phyloP scores from a whole-genome alignment of 2,329 filamentous ascomycete species.

The Botrytis fragariae region DNA sequence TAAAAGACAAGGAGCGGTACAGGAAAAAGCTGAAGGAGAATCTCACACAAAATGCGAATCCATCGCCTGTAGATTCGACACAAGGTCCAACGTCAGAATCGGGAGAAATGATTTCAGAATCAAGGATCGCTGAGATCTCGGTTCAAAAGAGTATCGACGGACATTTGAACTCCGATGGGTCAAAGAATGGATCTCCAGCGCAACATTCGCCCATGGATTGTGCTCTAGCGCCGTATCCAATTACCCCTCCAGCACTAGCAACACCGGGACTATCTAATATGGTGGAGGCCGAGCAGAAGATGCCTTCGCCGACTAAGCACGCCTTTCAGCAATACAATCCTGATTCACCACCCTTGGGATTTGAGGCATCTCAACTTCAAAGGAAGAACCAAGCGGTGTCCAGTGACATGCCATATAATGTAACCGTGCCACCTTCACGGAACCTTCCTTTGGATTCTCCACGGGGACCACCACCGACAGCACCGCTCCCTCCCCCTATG shows the following conservation, averaged over 20 bases:
- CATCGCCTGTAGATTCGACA: constrained; percentile 37
- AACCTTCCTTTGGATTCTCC: constrained; percentile 48
- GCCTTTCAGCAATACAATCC: constrained; percentile 54
- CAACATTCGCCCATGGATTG: constrained; percentile 55
- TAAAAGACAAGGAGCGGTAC: constrained; percentile 95
- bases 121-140: constrained; percentile 17
- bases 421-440: constrained; percentile 55
- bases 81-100: constrained; percentile 33
- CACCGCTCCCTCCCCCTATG: constrained; percentile 33
- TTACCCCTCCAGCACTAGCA: constrained; percentile 58
- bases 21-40: constrained; percentile 84
- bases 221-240: constrained; percentile 60
- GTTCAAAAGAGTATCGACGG: constrained; percentile 27
- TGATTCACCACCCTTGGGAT: constrained; percentile 34
- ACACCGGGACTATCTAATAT: constrained; percentile 40
- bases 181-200: constrained; percentile 37
- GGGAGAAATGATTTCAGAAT: constrained; percentile 32
- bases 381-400: constrained; percentile 47
- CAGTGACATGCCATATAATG: constrained; percentile 49
- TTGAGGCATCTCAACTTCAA: constrained; percentile 43
- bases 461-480: constrained; percentile 34
- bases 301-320: constrained; percentile 61
- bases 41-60: constrained; percentile 42
- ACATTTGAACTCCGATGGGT: constrained; percentile 33
- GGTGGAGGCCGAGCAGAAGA: constrained; percentile 55